These are phyloP conservation scores for Zopfochytrium polystomum DNA, from an alignment of 371 early-diverging fungal genomes.

Conservation along the genomic window DNA sequence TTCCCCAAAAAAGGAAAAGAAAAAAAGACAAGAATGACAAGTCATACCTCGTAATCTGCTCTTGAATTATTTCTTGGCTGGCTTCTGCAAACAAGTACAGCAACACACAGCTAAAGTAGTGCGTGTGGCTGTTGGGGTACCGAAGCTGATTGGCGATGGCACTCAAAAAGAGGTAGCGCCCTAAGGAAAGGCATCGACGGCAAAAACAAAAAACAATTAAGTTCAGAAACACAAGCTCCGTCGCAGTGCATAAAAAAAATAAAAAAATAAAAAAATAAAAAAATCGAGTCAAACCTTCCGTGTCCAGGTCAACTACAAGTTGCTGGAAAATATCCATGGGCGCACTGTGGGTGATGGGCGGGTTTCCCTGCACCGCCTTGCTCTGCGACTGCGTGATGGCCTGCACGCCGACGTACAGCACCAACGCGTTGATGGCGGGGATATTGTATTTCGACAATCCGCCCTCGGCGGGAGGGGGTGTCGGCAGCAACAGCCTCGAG, in stretches of 20 bases:
- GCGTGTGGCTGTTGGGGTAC: constrained; percentile 95
- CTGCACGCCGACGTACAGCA: constrained; percentile 81
- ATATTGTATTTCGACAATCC: constrained; percentile 66
- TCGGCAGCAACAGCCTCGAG: constrained; percentile 39
- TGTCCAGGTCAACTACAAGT: constrained; percentile 70
- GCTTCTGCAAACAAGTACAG: constrained; percentile 84
- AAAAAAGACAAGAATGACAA: neutral
- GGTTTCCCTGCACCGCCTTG: constrained; percentile 24
- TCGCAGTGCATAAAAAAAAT: neutral
- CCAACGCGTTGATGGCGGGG: constrained; percentile 80
- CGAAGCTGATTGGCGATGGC: constrained; percentile 96
- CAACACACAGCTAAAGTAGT: constrained; percentile 78
- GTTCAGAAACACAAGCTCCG: neutral
- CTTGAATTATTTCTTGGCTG: constrained; percentile 79
- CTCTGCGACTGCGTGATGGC: constrained; percentile 64
- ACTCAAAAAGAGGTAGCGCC: constrained; percentile 83
- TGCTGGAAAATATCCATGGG: constrained; percentile 83
- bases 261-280: neutral
- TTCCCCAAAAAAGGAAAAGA: constrained; percentile 8
- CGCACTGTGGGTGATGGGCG: constrained; percentile 54
- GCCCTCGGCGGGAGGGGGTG: constrained; percentile 7
- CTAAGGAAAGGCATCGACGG: constrained; percentile 28
- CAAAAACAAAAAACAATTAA: constrained; percentile 1
- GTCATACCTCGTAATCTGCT: constrained; percentile 79
- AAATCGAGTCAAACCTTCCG: constrained; percentile 62